These are phyloP conservation scores for Colletotrichum sp. DNA, from an alignment of 2,329 filamentous ascomycete genomes.

Conservation along the genomic window DNA sequence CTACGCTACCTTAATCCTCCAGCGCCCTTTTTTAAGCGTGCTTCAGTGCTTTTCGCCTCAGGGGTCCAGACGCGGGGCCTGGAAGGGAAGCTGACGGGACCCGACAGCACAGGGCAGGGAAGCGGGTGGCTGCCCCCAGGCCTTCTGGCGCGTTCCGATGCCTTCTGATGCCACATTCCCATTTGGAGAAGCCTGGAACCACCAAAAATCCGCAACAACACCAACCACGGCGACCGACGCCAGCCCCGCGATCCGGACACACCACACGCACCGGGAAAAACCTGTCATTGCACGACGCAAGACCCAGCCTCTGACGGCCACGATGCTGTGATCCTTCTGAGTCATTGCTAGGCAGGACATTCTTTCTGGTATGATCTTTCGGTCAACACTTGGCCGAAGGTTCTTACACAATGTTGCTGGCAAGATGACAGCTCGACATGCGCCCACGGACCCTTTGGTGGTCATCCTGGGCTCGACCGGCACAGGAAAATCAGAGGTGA, in stretches of 20 bases:
- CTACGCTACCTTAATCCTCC: background rate
- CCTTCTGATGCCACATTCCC: constrained; percentile 15
- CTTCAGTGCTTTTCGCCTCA: background rate
- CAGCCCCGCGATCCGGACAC: background rate
- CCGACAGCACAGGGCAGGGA: background rate
- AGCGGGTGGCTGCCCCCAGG: constrained; percentile 8
- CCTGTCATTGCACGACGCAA: background rate
- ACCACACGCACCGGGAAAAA: background rate
- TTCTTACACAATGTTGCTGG: constrained; percentile 28
- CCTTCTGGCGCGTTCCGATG: constrained; percentile 16
- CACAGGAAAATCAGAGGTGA: constrained; percentile 90
- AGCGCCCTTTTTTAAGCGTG: background rate
- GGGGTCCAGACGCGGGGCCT: background rate
- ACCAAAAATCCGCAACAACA: background rate
- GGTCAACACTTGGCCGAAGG: constrained; percentile 4
- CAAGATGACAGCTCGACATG: constrained; percentile 23
- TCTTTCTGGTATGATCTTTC: constrained; percentile 12
- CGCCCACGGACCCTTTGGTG: constrained; percentile 67
- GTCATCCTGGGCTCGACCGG: constrained; percentile 89
- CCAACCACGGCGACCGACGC: background rate
- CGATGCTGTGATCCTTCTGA: background rate
- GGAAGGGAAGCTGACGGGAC: background rate
- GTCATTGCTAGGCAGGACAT: background rate
- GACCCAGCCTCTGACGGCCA: background rate
- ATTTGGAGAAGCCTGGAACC: background rate